phyloP scores from a whole-genome alignment of 148 eudicot genomes.

The Polygonum aviculare region DNA sequence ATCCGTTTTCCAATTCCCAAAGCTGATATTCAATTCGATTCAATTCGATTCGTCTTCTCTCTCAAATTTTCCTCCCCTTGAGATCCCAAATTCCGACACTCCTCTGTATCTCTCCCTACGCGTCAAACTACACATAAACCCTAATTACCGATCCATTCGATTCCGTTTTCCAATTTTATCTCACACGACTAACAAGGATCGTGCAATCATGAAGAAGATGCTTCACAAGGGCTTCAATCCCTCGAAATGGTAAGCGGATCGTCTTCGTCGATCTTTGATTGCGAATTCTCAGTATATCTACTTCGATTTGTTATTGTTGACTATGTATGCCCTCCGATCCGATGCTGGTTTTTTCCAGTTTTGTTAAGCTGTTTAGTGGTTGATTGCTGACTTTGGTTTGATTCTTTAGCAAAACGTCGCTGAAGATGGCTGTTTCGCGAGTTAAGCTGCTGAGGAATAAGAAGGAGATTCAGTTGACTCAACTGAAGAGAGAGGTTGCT shows the following conservation, averaged over 20 bases:
- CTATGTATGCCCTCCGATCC: not conserved
- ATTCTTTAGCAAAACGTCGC: constrained; percentile 61
- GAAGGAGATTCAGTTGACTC: constrained; percentile 65
- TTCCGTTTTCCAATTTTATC: not conserved
- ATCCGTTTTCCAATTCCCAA: not conserved
- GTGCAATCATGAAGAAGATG: constrained; percentile 27
- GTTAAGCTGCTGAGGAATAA: constrained; percentile 82
- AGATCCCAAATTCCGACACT: constrained; percentile 6
- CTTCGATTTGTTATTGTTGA: constrained; percentile 4
- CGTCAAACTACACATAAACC: not conserved
- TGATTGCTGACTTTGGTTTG: constrained; percentile 5
- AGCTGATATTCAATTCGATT: constrained; percentile 7
- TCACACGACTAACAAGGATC: not conserved
- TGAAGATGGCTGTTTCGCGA: constrained; percentile 76
- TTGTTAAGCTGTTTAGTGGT: not conserved
- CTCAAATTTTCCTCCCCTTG: not conserved
- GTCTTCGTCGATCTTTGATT: not conserved
- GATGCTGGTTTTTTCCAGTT: not conserved
- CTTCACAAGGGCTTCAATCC: constrained; percentile 77
- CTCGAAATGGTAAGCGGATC: constrained; percentile 64
- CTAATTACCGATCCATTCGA: not conserved
- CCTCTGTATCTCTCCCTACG: not conserved
- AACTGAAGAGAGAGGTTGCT: constrained; percentile 69
- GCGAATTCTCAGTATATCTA: not conserved
- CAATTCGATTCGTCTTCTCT: not conserved